Conservation (phyloP, 306 rosid species). For the Sphenostylis stenocarpa region DNA sequence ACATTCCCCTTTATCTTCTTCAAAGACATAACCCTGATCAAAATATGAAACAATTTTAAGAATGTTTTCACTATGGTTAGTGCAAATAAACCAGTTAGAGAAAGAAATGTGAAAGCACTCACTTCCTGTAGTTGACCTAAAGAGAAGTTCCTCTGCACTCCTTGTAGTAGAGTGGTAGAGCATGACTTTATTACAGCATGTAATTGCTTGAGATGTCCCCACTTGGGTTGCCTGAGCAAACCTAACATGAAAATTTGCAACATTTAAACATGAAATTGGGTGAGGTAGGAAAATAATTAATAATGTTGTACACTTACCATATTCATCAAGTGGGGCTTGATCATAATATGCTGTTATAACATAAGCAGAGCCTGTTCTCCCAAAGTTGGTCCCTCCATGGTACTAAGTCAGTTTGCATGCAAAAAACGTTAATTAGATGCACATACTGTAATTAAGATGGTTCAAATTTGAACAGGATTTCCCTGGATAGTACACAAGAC, state of each 20-base stretch:
- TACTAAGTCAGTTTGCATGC: slow-evolving; percentile 44
- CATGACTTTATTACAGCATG: slow-evolving; percentile 61
- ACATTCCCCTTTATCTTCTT: slow-evolving; percentile 54
- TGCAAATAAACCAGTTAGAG: neutral
- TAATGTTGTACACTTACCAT: slow-evolving; percentile 43
- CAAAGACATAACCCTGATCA: slow-evolving; percentile 55
- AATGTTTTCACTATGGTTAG: neutral
- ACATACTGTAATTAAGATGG: neutral
- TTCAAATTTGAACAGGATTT: neutral
- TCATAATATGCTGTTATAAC: slow-evolving; percentile 60
- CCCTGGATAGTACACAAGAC: neutral
- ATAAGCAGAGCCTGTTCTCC: slow-evolving; percentile 62
- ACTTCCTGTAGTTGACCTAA: slow-evolving; percentile 63
- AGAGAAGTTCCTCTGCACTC: slow-evolving; percentile 48
- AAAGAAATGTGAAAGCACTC: slow-evolving; percentile 8
- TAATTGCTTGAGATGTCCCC: slow-evolving; percentile 68
- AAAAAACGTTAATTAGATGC: slow-evolving; percentile 15
- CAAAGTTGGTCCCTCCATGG: slow-evolving; percentile 86
- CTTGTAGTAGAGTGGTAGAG: slow-evolving; percentile 58
- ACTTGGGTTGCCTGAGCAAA: slow-evolving; percentile 69
- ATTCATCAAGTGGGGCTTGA: slow-evolving; percentile 81
- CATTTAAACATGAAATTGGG: neutral
- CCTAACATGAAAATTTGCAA: slow-evolving; percentile 45
- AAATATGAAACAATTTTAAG: neutral
- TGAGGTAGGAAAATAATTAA: neutral